Base-by-base conservation (phyloP, 1,139 yeast genomes). In the Nadsonia starkeyi-henricii region DNA sequence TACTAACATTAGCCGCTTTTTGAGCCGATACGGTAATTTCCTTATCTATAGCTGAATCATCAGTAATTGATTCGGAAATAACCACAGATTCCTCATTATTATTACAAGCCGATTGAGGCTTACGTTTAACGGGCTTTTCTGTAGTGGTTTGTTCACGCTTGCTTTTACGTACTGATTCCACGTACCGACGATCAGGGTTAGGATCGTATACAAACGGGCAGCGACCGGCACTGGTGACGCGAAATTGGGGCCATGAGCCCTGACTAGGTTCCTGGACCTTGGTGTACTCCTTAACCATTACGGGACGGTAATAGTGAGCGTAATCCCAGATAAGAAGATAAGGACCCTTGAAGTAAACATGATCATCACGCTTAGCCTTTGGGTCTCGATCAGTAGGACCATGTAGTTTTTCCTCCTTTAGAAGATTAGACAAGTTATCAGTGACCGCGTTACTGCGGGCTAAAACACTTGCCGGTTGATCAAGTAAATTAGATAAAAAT, bases 341-440 rank as follows among this genome's bases (percentile, higher is more conserved):
- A 8, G 81, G 78, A n/a, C 77, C 74, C 48, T 79, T 79, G 63
- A 93, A 85, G 62, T 85, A 85, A 60, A 82, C 80, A 58, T 84
- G 75, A 62, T 89, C 96, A 55, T 85, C 95, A 50, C 95, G 73
- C 55, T 74, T 79, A 4, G 94, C 89, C 55, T 73, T 75, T 19
- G 95, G 93, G 62, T 89, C 96, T 56, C 95, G 74, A 64, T 91
- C 97, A 39, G 84, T 77, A 1, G 95, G 84, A 9, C 96, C 96
- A 61, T 79, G 78, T 20, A 85, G 69, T 59, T 85, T 85, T 62
- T 93, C 98, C 60, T 85, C 89, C 54, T 79, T 79, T 56, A 89
- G 73, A 55, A 91, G 70, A 50, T 33, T 33, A 4, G 39, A 33
- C 12, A 33, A 15, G 12, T 33, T 33, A 33, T 33, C 39, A 33